Evolutionary conservation across 2,329 filamentous ascomycete species (phyloP), one percentile per base, ranked within the genome.

Genomic region (Fusarium agapanthi): DNA sequence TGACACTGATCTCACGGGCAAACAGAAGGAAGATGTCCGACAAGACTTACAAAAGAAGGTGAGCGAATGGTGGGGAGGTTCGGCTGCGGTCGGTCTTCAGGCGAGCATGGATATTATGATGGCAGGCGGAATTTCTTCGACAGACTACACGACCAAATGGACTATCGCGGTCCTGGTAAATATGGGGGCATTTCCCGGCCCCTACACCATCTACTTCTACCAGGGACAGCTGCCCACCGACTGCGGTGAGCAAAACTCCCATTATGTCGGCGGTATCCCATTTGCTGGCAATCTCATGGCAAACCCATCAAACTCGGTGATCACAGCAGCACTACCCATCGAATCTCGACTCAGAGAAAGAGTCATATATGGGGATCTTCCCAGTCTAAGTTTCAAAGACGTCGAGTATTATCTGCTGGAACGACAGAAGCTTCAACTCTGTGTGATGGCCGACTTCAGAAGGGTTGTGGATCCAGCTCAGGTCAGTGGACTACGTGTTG

Each of bases 91-190:
- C 45, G 71, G 75, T n/a, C 53, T 79, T 15, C 57, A 72, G 55
- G 50, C 61, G 24, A 64, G 59, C 38, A 28, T 45, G 26, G 44
- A 34, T 28, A 34, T 24, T 12, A 40, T 45, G 56, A 43, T 45
- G 38, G 35, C 24, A 32, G 73, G 76, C 5, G 50, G 66, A 24
- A 69, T 76, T 47, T 76, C 79, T 5, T 73, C 73, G 6, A 37
- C 61, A 7, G 80, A 80, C 48, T 77, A 78, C 15, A 89, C 90
- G 75, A 85, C 84, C 11, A 87, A 95, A 75, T 95, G 93, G 88
- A 85, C 90, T 30, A 89, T 89, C 73, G 75, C 75, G 0, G 81
- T 58, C 22, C n/a, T 34, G 32, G 55, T 35, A 11, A 50, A 58
- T 37, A 58, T 58, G 55, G 41, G 40, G 6, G 55, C 55, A 47